Base-by-base conservation (phyloP, 2,329 filamentous ascomycete species). In the Arthrobotrys sphaeroides region DNA sequence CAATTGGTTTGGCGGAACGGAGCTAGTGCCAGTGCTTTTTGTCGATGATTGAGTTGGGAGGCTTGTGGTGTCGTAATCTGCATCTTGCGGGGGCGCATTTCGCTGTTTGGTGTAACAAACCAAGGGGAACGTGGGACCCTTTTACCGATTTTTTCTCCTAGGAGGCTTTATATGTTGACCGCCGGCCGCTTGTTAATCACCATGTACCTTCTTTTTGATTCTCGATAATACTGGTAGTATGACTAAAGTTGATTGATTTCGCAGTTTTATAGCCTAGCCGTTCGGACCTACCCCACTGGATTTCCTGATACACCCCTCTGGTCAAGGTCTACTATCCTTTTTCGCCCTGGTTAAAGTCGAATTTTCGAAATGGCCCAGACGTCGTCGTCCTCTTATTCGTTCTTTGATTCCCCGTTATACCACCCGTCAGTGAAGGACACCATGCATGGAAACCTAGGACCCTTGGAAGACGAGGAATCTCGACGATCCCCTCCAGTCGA, bases 341-440 rank as follows among this genome's bases (percentile, higher is more conserved):
- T 53, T 9, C 42, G 26, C 26, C 16, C 22, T 43, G 24, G 40
- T 31, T 20, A 31, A 33, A 38, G 2, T 28, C 45, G 43, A 13
- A 42, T 53, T 28, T 26, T 67, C 1, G 67, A 28, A 60, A 75
- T 75, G 72, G 72, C 72, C 36, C 72, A 75, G 43, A 75, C 64
- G 24, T 75, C 72, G 10, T 75, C 72, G 13, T 77, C 73, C 4
- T 77, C 69, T 36, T 77, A 67, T 42, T 77, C 70, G 53, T 77
- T 77, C 60, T 67, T 72, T 31, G 70, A 70, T 43, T 77, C 73
- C 55, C 73, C 73, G n/a, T 67, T 77, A 40, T 77, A 77, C 40
- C 73, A 77, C 51, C 66, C 73, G 22, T 77, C 73, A 16, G 66
- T 77, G 12, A 77, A 77, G 33, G 72, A 75, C 13, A 33, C 57